Evolutionary conservation across 2,329 filamentous ascomycete species (phyloP).

Genomic region (Diaporthe ampelina): DNA sequence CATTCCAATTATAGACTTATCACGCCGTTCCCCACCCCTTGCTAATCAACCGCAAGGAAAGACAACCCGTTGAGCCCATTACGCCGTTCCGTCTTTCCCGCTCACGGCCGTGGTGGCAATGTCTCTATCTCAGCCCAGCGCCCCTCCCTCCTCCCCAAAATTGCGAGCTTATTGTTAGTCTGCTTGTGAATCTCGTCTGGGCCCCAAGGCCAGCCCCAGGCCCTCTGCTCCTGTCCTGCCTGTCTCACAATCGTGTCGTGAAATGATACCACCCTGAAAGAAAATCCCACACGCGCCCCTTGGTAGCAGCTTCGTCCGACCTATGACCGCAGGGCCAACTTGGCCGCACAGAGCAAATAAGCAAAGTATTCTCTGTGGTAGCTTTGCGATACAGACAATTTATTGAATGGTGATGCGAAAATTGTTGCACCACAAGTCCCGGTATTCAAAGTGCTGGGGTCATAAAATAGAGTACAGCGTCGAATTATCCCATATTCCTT

Average conservation of each 20-base stretch:
- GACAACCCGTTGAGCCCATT: constrained; percentile 18
- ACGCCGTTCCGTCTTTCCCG: background rate
- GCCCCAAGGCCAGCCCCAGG: background rate
- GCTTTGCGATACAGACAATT: background rate
- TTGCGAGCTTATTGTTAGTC: background rate
- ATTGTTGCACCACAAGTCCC: background rate
- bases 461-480: constrained; percentile 1
- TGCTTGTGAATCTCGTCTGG: background rate
- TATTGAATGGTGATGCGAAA: background rate
- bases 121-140: constrained; percentile 2
- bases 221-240: constrained; percentile 3
- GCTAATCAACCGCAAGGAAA: constrained; percentile 23
- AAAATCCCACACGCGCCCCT: background rate
- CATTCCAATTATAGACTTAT: constrained; percentile 17
- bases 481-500: background rate
- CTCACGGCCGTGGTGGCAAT: background rate
- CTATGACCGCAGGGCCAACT: background rate
- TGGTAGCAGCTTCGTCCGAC: background rate
- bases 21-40: constrained; percentile 20
- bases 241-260: background rate
- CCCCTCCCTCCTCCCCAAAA: background rate
- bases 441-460: background rate
- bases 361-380: background rate
- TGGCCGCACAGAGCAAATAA: background rate
- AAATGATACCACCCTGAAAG: background rate